Conservation (phyloP, 1,284 basidiomycete species). For the Naganishia liquefaciens region DNA sequence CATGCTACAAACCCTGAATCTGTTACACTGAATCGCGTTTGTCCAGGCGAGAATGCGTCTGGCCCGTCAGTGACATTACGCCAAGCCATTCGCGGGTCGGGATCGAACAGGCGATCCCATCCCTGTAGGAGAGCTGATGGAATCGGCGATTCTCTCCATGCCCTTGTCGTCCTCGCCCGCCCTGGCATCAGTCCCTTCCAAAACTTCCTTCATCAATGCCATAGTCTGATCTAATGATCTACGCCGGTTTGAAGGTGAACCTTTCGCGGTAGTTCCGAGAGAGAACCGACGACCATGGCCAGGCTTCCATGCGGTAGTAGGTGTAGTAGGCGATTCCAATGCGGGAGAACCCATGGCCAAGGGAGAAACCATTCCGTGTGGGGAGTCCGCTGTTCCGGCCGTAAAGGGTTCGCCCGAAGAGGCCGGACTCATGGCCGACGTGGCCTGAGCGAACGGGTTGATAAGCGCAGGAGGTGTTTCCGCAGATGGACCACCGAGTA, state of each 20-base stretch:
- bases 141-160: constrained; percentile 52
- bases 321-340: constrained; percentile 34
- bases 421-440: constrained; percentile 29
- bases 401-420: constrained; percentile 29
- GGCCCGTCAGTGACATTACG: background rate
- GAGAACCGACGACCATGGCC: constrained; percentile 85
- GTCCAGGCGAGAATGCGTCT: too few species aligned
- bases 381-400: constrained; percentile 52
- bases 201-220: constrained; percentile 86
- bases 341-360: constrained; percentile 38
- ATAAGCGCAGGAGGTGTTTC: constrained; percentile 18
- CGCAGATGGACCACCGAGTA: constrained; percentile 24
- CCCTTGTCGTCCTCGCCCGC: constrained; percentile 47
- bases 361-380: constrained; percentile 31
- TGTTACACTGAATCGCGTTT: background rate
- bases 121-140: constrained; percentile 47
- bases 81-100: constrained; percentile 8
- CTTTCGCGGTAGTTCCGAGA: constrained; percentile 87
- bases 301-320: constrained; percentile 45
- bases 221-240: constrained; percentile 94
- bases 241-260: constrained; percentile 87
- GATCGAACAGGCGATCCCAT: constrained; percentile 26
- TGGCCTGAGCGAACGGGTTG: constrained; percentile 46
- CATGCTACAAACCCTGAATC: background rate
- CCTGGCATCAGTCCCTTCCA: constrained; percentile 63